Conservation (phyloP, 768 basidiomycete species). For the Clitopilus hobsonii region DNA sequence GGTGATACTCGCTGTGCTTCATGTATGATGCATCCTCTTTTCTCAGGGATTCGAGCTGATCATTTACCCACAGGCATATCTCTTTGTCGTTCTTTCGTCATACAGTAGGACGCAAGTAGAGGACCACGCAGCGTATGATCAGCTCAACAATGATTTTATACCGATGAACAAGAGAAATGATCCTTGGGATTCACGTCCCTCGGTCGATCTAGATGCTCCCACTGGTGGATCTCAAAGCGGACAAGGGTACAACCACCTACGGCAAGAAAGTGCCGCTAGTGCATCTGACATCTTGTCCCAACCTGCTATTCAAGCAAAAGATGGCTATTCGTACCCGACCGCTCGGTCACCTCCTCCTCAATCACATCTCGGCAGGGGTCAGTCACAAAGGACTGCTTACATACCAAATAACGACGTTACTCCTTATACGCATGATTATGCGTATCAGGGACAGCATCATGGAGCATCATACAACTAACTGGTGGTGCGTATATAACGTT, state of each 20-base stretch:
- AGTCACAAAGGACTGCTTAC: conserved; percentile 8
- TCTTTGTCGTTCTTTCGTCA: conserved; percentile 41
- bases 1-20: conserved; percentile 72
- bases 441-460: conserved; percentile 1
- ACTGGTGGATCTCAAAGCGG: conserved; percentile 11
- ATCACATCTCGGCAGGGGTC: conserved; percentile 15
- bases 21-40: no score
- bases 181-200: conserved; percentile 65
- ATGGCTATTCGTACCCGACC: conserved; percentile 29
- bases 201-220: conserved; percentile 32
- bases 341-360: conserved; percentile 25
- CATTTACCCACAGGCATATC: conserved; percentile 36
- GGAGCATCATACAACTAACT: background rate
- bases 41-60: no score
- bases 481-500: no score
- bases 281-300: conserved; percentile 51
- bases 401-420: conserved; percentile 3
- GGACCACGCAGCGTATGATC: conserved; percentile 81
- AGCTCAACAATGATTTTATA: conserved; percentile 63
- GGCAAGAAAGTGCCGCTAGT: conserved; percentile 50
- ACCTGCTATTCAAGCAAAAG: conserved; percentile 42
- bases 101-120: conserved; percentile 70
- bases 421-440: background rate
- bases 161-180: conserved; percentile 61
- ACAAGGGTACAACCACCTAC: conserved; percentile 41